Conservation (phyloP, 106 monocot genomes). For the Apostasia ramifera region DNA sequence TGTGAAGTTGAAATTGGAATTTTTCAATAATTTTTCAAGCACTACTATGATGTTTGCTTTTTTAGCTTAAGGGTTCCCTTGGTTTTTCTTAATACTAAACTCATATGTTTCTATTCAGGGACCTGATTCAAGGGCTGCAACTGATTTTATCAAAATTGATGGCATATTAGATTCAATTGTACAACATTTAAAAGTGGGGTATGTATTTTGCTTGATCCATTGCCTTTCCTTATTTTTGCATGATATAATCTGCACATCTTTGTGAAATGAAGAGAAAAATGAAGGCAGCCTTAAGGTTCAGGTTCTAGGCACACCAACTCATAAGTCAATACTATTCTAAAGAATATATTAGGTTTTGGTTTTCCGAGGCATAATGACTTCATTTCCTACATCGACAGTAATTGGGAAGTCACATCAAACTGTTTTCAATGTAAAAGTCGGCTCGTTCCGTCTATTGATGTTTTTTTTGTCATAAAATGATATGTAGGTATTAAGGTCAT, state of each 20-base stretch:
- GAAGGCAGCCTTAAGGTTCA: too few relatives aligned
- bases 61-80: background rate
- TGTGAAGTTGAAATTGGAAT: too few relatives aligned
- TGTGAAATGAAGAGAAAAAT: background rate
- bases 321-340: background rate
- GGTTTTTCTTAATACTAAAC: background rate
- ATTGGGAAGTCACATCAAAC: too few relatives aligned
- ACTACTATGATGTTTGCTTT: background rate
- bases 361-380: background rate
- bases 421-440: too few relatives aligned
- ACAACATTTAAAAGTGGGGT: slow-evolving; percentile 61
- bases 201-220: slow-evolving; percentile 22
- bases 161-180: slow-evolving; percentile 66
- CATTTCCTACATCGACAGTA: too few relatives aligned
- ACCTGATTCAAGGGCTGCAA: slow-evolving; percentile 77
- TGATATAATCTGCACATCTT: too few relatives aligned
- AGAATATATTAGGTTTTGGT: background rate
- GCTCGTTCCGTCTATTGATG: too few relatives aligned
- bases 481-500: too few relatives aligned
- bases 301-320: background rate
- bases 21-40: too few relatives aligned
- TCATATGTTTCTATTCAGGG: slow-evolving; percentile 45
- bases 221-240: background rate
- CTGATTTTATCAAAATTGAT: slow-evolving; percentile 61
- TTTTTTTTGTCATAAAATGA: too few relatives aligned